Percentiles rank a stretch among this genome's conserved stretches.
These are phyloP conservation scores for Epithemia pelagica DNA, from an alignment of 108 stramenopile genomes.

Conservation along the genomic window DNA sequence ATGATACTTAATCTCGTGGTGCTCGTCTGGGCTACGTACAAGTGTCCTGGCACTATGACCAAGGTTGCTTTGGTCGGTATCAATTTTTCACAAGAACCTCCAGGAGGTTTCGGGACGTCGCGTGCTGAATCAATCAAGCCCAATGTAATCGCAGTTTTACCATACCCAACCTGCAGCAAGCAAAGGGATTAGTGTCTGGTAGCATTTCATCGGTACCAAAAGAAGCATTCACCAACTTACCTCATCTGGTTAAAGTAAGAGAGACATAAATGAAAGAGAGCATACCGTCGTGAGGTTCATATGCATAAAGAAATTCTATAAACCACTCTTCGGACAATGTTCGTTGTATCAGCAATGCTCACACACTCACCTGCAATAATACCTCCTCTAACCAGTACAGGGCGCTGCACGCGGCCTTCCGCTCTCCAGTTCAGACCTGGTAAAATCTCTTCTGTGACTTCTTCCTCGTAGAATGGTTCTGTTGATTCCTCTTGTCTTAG, in stretches of 20 bases:
- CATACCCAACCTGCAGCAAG: conserved; percentile 31
- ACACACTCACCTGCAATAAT: no score
- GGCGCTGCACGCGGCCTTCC: conserved; percentile 27
- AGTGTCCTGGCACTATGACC: conserved; percentile 27
- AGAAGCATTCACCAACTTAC: conserved; percentile 2
- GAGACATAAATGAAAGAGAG: no score
- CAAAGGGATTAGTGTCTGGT: no score
- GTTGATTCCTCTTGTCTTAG: conserved; percentile 25
- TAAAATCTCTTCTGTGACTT: conserved; percentile 26
- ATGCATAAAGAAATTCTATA: no score
- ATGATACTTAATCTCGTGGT: neutral
- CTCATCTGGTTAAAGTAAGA: no score
- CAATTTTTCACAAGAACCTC: conserved; percentile 3
- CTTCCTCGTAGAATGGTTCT: conserved; percentile 29
- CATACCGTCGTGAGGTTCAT: no score
- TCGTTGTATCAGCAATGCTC: no score
- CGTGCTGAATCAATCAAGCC: conserved; percentile 22
- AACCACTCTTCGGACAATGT: no score
- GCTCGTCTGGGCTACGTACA: neutral
- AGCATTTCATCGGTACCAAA: no score
- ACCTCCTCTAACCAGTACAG: conserved; percentile 28
- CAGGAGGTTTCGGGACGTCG: conserved; percentile 9
- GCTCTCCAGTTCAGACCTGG: conserved; percentile 29
- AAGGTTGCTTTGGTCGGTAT: conserved; percentile 29
- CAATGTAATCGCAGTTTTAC: conserved; percentile 42